Evolutionary conservation across 306 rosid genomes (phyloP).

Genomic region (Senna tora): DNA sequence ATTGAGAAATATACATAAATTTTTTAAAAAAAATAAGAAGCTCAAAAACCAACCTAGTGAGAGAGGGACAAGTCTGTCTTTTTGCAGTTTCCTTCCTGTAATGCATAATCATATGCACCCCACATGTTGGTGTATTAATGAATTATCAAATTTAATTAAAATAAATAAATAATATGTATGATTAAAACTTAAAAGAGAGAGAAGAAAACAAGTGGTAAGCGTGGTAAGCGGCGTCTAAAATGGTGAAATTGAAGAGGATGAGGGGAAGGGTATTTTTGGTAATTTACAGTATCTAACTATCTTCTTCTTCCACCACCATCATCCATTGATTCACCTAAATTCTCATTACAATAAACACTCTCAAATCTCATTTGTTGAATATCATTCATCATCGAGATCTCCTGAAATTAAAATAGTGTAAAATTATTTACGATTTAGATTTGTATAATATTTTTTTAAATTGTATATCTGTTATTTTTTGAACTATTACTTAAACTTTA

Average conservation of each 20-base stretch:
- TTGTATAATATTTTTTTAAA: no score
- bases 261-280: constrained; percentile 3
- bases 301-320: neutral
- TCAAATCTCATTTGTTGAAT: no score
- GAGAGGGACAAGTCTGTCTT: neutral
- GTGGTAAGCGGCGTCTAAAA: constrained; percentile 45
- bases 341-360: constrained; percentile 30
- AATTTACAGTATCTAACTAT: neutral
- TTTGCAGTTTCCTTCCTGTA: neutral
- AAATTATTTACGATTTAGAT: no score
- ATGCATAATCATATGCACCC: neutral
- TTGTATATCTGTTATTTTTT: no score
- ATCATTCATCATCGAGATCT: no score
- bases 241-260: constrained; percentile 31
- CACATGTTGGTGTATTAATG: neutral
- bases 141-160: no score
- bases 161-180: neutral
- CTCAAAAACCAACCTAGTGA: neutral
- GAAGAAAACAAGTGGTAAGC: constrained; percentile 33
- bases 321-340: neutral
- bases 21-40: no score
- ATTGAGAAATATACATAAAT: no score
- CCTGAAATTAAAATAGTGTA: no score
- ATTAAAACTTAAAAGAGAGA: neutral
- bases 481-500: no score